Base-by-base conservation (phyloP, 1,284 basidiomycete genomes). In the Ceratorhiza oryzae-sativae region DNA sequence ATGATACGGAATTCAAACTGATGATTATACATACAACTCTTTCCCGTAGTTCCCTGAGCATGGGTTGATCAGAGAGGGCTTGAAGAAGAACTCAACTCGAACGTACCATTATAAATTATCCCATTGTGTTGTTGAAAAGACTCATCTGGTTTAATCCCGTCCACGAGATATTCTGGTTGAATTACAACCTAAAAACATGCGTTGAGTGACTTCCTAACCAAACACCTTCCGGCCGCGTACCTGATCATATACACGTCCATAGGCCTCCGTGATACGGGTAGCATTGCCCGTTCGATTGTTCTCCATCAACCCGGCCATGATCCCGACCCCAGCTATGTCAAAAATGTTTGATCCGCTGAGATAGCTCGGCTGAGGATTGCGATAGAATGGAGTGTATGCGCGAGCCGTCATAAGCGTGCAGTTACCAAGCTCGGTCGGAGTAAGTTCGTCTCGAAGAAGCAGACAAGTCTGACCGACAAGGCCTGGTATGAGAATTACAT, bases 61-160 rank as follows among this genome's bases (percentile, higher is more conserved):
- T 1, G 36, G 18, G 8, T 10, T n/a, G 46, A 6, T 65, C 20
- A 68, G 55, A 12, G 23, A 41, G 12, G 1, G 23, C 25, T 32
- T 41, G 46, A 15, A 18, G 10, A 5, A 49, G 25, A 13, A 27
- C n/a, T 8, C 20, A 23, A 6, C 23, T n/a, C 9, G 32, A 2
- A 25, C 67, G 36, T 13, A 68, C 87, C 89, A 73, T 86, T 88
- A 77, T 90, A 90, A 20, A 89, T 76, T 42, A 89, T 80, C 2
- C 87, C 87, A 6, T 76, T 78, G 75, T 90, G 89, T 78, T 90
- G 87, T 3, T 84, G 83, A 76, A 90, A 90, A 71, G 84, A 84
- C 0, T 88, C 88, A 76, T 91, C 89, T 0, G 83, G 80, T 34
- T 86, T 82, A 71, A 90, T 89, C 0, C 88, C 88, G 77, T 90